These are phyloP conservation scores for Calocybe gambosa DNA, from an alignment of 1,284 basidiomycete species.

Conservation along the genomic window DNA sequence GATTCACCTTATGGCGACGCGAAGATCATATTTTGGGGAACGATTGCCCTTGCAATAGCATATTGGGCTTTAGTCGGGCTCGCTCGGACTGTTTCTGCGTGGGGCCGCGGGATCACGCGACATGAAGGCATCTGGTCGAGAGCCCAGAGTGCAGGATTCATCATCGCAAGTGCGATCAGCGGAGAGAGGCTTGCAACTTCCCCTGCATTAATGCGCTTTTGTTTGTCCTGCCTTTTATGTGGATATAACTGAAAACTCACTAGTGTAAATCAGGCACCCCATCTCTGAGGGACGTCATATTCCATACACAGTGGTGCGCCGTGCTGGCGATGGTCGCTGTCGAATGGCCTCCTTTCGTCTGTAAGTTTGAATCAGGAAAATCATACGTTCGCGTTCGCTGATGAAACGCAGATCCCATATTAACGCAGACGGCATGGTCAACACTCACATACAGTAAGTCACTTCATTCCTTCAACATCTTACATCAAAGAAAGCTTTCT, in stretches of 20 bases:
- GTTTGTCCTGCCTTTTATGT: slow-evolving; percentile 33
- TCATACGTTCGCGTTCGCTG: slow-evolving; percentile 1
- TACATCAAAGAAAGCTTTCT: not conserved
- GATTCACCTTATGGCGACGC: slow-evolving; percentile 67
- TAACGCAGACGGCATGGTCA: slow-evolving; percentile 84
- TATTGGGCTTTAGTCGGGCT: slow-evolving; percentile 80
- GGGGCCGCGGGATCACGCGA: slow-evolving; percentile 62
- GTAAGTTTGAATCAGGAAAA: slow-evolving; percentile 40
- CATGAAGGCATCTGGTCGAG: slow-evolving; percentile 59
- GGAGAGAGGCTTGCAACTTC: slow-evolving; percentile 83
- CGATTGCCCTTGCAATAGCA: slow-evolving; percentile 68
- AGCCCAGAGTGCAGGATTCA: slow-evolving; percentile 77
- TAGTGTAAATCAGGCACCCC: slow-evolving; percentile 68
- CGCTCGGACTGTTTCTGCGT: slow-evolving; percentile 79
- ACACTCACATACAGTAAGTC: slow-evolving; percentile 80
- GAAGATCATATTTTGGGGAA: slow-evolving; percentile 75
- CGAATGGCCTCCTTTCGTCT: slow-evolving; percentile 89
- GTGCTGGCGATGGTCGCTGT: slow-evolving; percentile 89
- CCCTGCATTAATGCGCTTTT: slow-evolving; percentile 84
- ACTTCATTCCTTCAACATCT: slow-evolving; percentile 8
- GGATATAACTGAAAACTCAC: slow-evolving; percentile 13
- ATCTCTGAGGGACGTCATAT: slow-evolving; percentile 86
- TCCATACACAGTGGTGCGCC: slow-evolving; percentile 89
- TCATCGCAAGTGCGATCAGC: slow-evolving; percentile 88
- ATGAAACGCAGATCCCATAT: slow-evolving; percentile 63